Evolutionary conservation across 192 early-diverging fungal species (phyloP).

Genomic region (Coemansia sp.): DNA sequence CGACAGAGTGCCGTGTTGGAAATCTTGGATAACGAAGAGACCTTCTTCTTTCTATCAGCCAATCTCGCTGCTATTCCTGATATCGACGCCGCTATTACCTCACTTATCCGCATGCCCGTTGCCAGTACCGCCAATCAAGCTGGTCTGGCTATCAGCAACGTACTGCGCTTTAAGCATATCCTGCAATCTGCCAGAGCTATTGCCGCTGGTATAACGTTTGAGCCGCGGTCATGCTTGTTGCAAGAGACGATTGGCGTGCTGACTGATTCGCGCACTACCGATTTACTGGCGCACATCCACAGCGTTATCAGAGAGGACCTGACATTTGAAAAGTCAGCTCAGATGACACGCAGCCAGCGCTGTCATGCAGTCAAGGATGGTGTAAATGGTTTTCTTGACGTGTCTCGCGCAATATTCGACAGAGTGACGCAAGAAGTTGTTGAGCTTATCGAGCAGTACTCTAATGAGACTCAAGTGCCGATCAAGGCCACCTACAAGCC

Average conservation of each 20-base stretch:
- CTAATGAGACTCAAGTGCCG: slow-evolving; percentile 55
- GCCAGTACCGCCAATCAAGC: slow-evolving; percentile 59
- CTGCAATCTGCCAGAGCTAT: slow-evolving; percentile 57
- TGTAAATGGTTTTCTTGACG: slow-evolving; percentile 82
- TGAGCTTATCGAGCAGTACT: slow-evolving; percentile 52
- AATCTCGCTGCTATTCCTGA: slow-evolving; percentile 55
- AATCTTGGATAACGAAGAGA: slow-evolving; percentile 51
- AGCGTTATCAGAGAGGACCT: slow-evolving; percentile 72
- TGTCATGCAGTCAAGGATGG: slow-evolving; percentile 86
- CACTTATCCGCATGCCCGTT: slow-evolving; percentile 51
- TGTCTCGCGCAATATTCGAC: slow-evolving; percentile 55
- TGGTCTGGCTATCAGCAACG: slow-evolving; percentile 65
- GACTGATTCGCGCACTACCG: slow-evolving; percentile 37
- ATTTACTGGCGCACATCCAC: slow-evolving; percentile 58
- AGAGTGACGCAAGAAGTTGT: slow-evolving; percentile 45
- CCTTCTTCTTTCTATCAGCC: slow-evolving; percentile 54
- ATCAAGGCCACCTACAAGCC: slow-evolving; percentile 70
- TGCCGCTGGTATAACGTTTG: slow-evolving; percentile 27
- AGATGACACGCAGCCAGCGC: slow-evolving; percentile 78
- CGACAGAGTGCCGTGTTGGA: slow-evolving; percentile 41
- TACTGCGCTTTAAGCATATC: slow-evolving; percentile 70
- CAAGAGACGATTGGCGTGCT: slow-evolving; percentile 51
- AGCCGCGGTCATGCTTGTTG: slow-evolving; percentile 50
- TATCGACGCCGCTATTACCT: slow-evolving; percentile 61
- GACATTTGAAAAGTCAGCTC: slow-evolving; percentile 67